Conservation (phyloP, 2,329 filamentous ascomycete genomes). For the Trichoderma koningii region DNA sequence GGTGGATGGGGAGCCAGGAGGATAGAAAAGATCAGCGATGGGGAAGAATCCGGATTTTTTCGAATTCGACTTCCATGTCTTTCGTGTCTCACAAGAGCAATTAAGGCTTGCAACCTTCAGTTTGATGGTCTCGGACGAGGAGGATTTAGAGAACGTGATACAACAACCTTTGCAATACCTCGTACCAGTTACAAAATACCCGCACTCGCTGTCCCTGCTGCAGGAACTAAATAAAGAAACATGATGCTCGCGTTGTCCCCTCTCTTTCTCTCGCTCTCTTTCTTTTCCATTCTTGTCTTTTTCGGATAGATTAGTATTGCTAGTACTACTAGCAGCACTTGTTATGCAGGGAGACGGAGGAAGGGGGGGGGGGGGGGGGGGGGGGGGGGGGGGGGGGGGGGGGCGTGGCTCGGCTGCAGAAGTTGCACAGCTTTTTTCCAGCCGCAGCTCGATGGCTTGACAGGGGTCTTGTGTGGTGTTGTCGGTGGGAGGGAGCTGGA, state of each 20-base stretch:
- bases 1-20: too few relatives aligned
- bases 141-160: neutral
- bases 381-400: constrained; percentile 1
- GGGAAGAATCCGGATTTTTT: too few relatives aligned
- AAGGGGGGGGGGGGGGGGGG: neutral
- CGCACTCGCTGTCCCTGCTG: neutral
- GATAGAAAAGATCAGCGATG: too few relatives aligned
- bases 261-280: neutral
- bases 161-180: too few relatives aligned
- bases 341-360: neutral
- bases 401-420: constrained; percentile 11
- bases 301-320: neutral
- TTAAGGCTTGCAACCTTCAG: neutral
- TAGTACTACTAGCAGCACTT: neutral
- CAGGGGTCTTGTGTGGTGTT: neutral
- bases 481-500: too few relatives aligned
- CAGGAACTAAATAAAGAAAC: neutral
- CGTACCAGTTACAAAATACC: too few relatives aligned
- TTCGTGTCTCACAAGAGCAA: too few relatives aligned
- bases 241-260: neutral
- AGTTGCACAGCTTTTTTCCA: constrained; percentile 2
- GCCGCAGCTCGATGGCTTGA: constrained; percentile 17
- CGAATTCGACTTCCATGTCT: too few relatives aligned
- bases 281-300: neutral
- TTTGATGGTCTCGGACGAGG: neutral